Conservation (phyloP, 1,284 basidiomycete genomes). For the Waitea zeae region DNA sequence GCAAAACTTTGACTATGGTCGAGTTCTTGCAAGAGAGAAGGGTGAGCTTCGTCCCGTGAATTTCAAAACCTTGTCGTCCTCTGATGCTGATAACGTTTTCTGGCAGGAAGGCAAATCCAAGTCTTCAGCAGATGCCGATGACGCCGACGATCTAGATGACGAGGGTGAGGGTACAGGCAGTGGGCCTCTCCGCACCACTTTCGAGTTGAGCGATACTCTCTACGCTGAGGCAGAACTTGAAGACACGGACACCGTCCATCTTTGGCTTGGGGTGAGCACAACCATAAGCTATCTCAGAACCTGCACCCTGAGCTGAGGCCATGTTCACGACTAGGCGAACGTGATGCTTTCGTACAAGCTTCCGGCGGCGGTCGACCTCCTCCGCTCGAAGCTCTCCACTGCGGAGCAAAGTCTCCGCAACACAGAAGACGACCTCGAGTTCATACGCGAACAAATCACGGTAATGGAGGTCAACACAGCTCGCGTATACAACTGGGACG, state of each 20-base stretch:
- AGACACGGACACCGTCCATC: slow-evolving; percentile 76
- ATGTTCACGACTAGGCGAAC: slow-evolving; percentile 51
- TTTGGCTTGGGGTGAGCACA: slow-evolving; percentile 87
- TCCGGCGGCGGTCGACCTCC: slow-evolving; percentile 60
- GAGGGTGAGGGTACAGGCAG: slow-evolving; percentile 13
- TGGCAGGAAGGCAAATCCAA: slow-evolving; percentile 27
- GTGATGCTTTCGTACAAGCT: slow-evolving; percentile 95
- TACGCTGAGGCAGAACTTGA: slow-evolving; percentile 84
- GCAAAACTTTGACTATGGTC: slow-evolving; percentile 85
- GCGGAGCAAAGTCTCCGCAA: slow-evolving; percentile 58
- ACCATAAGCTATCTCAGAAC: slow-evolving; percentile 3
- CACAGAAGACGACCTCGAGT: slow-evolving; percentile 82
- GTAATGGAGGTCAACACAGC: slow-evolving; percentile 98
- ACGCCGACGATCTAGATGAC: slow-evolving; percentile 18
- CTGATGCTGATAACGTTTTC: too few species aligned
- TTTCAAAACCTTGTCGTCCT: too few species aligned
- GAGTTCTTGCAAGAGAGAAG: slow-evolving; percentile 61
- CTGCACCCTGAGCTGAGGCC: background rate
- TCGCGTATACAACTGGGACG: slow-evolving; percentile 93
- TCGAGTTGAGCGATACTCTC: slow-evolving; percentile 92
- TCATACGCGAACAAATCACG: slow-evolving; percentile 88
- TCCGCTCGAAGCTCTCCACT: slow-evolving; percentile 61
- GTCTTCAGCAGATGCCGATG: too few species aligned
- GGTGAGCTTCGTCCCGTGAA: too few species aligned
- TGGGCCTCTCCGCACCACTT: slow-evolving; percentile 68